A percentile compares a stretch with the other conserved stretches of the same genome.
Conservation (phyloP, 2,329 filamentous ascomycete species). For the Ophiostoma montium region DNA sequence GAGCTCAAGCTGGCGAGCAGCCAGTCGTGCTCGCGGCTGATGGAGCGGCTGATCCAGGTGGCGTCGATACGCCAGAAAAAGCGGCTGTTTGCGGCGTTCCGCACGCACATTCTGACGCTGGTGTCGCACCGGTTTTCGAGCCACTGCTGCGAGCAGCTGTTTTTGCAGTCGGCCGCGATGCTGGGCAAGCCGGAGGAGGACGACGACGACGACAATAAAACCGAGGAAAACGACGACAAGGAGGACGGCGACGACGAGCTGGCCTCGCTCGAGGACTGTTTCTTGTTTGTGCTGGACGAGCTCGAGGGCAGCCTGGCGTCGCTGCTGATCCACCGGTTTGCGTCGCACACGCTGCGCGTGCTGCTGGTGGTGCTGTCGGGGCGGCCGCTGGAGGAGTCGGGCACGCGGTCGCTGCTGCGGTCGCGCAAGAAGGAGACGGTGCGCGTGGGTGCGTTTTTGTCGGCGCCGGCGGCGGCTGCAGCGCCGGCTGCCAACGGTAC, state of each 20-base stretch:
- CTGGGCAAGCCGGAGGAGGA: conserved; percentile 25
- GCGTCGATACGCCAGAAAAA: conserved; percentile 73
- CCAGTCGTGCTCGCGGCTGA: conserved; percentile 83
- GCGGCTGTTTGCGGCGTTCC: conserved; percentile 71
- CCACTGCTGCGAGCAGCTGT: conserved; percentile 91
- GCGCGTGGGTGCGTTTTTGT: conserved; percentile 36
- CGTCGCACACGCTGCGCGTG: conserved; percentile 79
- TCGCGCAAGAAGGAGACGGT: conserved; percentile 89
- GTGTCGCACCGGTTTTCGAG: conserved; percentile 94
- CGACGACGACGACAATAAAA: conserved; percentile 19
- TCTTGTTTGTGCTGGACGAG: conserved; percentile 72
- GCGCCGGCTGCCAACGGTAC: too few relatives aligned
- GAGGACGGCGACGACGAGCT: conserved; percentile 33
- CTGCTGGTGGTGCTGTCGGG: conserved; percentile 77
- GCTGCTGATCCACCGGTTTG: conserved; percentile 75
- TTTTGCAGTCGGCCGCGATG: conserved; percentile 58
- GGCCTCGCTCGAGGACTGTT: conserved; percentile 68
- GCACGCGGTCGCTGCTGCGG: conserved; percentile 61
- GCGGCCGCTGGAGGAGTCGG: conserved; percentile 56
- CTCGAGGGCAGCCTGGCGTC: conserved; percentile 73
- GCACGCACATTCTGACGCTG: conserved; percentile 72
- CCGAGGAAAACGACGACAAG: conserved; percentile 26
- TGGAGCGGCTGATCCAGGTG: conserved; percentile 80
- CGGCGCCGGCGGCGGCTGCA: conserved; percentile 22
- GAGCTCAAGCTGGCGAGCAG: conserved; percentile 93